Conservation (phyloP, 78 protist genomes). For the Andalucia godoyi region DNA sequence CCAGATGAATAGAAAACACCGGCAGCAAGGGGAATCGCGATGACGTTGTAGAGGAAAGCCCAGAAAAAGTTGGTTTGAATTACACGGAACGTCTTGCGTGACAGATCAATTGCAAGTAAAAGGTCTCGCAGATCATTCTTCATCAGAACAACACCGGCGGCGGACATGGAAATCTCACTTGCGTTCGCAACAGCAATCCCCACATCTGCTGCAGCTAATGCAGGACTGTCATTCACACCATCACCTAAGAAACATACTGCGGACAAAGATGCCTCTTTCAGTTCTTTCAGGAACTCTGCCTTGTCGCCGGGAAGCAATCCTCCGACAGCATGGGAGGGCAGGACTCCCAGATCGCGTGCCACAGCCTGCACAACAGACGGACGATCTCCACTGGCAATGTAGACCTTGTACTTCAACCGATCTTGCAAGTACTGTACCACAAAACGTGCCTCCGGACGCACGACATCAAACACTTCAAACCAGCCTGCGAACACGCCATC, state of each 20-base stretch:
- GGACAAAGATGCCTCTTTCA: background rate
- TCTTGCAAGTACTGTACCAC: constrained; percentile 25
- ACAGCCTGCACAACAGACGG: constrained; percentile 17
- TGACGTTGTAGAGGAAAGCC: constrained; percentile 80
- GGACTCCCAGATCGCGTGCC: constrained; percentile 21
- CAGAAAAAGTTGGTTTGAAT: constrained; percentile 74
- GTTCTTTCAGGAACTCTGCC: too few relatives aligned
- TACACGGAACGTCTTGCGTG: constrained; percentile 44
- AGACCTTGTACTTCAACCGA: constrained; percentile 16
- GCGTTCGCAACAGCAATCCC: constrained; percentile 84
- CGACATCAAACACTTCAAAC: background rate
- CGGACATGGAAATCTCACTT: constrained; percentile 70
- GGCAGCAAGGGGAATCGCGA: constrained; percentile 70
- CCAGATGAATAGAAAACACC: constrained; percentile 48
- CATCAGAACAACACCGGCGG: constrained; percentile 72
- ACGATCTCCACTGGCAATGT: constrained; percentile 85
- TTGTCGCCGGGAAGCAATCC: too few relatives aligned
- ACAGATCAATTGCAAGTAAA: constrained; percentile 49
- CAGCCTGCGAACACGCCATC: constrained; percentile 4
- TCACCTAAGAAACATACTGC: constrained; percentile 86
- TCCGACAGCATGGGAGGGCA: too few relatives aligned
- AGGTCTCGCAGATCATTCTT: constrained; percentile 54
- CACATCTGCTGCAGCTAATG: constrained; percentile 67
- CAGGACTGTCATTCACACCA: constrained; percentile 87
- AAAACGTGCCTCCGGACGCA: constrained; percentile 42